A percentile compares a stretch with the other conserved stretches of the same genome.
These are phyloP conservation scores for Colletotrichum liaoningense DNA, from an alignment of 2,329 filamentous ascomycete species.

Conservation along the genomic window DNA sequence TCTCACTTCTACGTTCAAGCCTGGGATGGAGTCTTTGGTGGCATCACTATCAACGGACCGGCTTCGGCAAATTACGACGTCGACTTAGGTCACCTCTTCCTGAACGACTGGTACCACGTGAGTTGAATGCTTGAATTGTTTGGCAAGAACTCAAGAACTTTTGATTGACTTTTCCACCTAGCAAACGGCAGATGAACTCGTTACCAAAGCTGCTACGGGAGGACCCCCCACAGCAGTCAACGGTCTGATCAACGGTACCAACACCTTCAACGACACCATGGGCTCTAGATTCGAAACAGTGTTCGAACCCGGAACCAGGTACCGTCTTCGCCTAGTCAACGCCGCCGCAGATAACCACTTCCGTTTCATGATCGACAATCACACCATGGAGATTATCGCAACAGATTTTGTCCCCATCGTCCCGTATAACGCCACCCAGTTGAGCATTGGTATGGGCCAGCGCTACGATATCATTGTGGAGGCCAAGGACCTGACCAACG, in stretches of 20 bases:
- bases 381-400: slow-evolving; percentile 67
- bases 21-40: slow-evolving; percentile 68
- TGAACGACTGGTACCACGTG: slow-evolving; percentile 69
- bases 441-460: slow-evolving; percentile 61
- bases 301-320: slow-evolving; percentile 54
- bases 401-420: slow-evolving; percentile 67
- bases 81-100: slow-evolving; percentile 69
- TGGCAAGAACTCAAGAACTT: too few species aligned
- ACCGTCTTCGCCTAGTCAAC: slow-evolving; percentile 62
- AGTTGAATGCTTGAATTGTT: too few species aligned
- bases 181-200: slow-evolving; percentile 51
- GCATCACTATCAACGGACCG: slow-evolving; percentile 72
- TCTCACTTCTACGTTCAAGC: slow-evolving; percentile 64
- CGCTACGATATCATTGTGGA: slow-evolving; percentile 61
- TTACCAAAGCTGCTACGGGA: slow-evolving; percentile 39
- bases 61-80: slow-evolving; percentile 69
- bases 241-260: slow-evolving; percentile 58
- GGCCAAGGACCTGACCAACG: slow-evolving; percentile 45
- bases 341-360: slow-evolving; percentile 55
- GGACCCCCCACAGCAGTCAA: slow-evolving; percentile 55
- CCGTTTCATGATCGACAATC: slow-evolving; percentile 66
- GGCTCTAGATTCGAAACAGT: slow-evolving; percentile 50
- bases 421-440: slow-evolving; percentile 61
- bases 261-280: slow-evolving; percentile 47
- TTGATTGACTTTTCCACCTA: too few species aligned